phyloP scores from a whole-genome alignment of 495 filamentous ascomycete genomes.

The Neurospora sp. region DNA sequence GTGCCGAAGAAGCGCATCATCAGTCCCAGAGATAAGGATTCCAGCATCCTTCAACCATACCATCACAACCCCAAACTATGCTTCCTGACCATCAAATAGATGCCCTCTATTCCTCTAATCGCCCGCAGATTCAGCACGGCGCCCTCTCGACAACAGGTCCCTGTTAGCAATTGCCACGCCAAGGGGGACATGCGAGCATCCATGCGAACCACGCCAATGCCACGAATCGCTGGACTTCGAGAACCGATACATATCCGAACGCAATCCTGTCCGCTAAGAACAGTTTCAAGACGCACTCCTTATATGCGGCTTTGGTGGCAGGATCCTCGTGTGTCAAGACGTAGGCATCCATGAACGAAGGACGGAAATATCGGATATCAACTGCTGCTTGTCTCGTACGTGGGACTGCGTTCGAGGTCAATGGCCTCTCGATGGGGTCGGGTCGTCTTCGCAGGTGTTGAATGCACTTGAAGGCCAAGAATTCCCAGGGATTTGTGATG shows the following conservation, averaged over 20 bases:
- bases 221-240: slow-evolving; percentile 15
- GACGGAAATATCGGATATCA: slow-evolving; percentile 28
- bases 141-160: not conserved
- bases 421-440: slow-evolving; percentile 21
- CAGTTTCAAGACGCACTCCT: slow-evolving; percentile 20
- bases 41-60: not conserved
- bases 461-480: slow-evolving; percentile 25
- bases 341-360: slow-evolving; percentile 34
- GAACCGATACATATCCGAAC: slow-evolving; percentile 17
- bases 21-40: not conserved
- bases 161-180: not conserved
- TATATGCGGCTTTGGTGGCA: slow-evolving; percentile 14
- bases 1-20: not conserved
- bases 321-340: slow-evolving; percentile 22
- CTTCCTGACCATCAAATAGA: not conserved
- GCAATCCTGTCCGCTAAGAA: slow-evolving; percentile 28
- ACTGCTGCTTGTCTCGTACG: not conserved
- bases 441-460: slow-evolving; percentile 28
- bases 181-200: slow-evolving; percentile 4
- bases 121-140: not conserved
- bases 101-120: not conserved
- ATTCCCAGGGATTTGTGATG: slow-evolving; percentile 19
- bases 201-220: slow-evolving; percentile 21
- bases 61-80: not conserved
- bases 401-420: slow-evolving; percentile 16